Conservation (phyloP, 208 protist genomes). For the Wallacemonas sp. region DNA sequence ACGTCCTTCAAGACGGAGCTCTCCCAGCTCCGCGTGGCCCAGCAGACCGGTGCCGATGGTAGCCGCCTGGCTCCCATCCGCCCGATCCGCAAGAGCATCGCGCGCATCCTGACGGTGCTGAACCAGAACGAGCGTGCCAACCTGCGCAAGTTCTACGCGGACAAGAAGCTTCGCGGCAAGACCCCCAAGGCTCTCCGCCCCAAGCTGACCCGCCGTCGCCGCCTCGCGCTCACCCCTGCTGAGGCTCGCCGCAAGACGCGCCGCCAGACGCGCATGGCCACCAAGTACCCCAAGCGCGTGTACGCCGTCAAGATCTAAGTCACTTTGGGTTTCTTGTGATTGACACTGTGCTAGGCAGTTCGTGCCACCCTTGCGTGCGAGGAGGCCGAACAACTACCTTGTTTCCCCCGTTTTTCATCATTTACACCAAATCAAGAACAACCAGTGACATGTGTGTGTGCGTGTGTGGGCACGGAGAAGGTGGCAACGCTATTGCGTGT, state of each 20-base stretch:
- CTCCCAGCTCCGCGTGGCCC: slow-evolving; percentile 94
- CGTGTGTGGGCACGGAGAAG: too few species aligned
- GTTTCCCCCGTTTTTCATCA: slow-evolving; percentile 11
- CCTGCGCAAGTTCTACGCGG: slow-evolving; percentile 94
- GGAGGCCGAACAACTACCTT: not conserved
- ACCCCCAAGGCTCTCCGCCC: slow-evolving; percentile 75
- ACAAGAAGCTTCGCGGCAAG: slow-evolving; percentile 83
- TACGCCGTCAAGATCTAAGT: slow-evolving; percentile 88
- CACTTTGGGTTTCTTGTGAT: not conserved
- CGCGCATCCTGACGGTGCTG: slow-evolving; percentile 96
- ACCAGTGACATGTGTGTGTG: too few species aligned
- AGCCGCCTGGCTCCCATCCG: slow-evolving; percentile 95
- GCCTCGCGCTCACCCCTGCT: slow-evolving; percentile 81
- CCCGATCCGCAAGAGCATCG: slow-evolving; percentile 96
- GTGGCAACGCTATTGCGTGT: too few species aligned
- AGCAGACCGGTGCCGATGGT: slow-evolving; percentile 92
- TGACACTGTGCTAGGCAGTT: slow-evolving; percentile 3
- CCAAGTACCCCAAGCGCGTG: slow-evolving; percentile 84
- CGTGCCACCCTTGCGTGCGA: not conserved
- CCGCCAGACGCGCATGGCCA: slow-evolving; percentile 69
- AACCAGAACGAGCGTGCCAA: slow-evolving; percentile 94
- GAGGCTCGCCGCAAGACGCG: slow-evolving; percentile 92
- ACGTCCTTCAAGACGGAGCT: slow-evolving; percentile 97
- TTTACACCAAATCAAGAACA: not conserved
- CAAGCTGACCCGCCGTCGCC: slow-evolving; percentile 89